Conservation (phyloP, 116 monocot genomes). For the Phalaenopsis hybrid region DNA sequence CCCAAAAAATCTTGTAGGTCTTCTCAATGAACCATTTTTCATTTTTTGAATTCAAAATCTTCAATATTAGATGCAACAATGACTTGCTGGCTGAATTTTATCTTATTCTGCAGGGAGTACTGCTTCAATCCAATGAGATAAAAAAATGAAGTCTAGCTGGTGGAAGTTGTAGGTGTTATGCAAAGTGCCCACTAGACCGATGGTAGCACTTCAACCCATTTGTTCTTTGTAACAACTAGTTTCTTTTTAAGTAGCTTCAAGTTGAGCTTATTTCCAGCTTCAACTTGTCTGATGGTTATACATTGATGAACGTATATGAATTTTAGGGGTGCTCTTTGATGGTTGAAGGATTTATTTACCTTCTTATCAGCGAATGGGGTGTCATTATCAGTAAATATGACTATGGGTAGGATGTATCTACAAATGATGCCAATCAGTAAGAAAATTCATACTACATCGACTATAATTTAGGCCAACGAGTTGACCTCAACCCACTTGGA, state of each 20-base stretch:
- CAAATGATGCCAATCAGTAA: neutral
- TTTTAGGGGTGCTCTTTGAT: no score
- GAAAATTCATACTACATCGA: neutral
- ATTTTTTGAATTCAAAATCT: neutral
- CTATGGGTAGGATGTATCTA: neutral
- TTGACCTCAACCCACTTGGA: neutral
- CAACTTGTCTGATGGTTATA: no score
- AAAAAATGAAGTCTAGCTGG: neutral
- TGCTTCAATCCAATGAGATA: neutral
- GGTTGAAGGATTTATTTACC: no score
- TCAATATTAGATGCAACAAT: neutral
- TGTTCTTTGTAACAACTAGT: no score
- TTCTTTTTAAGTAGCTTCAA: no score
- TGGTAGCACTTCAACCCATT: no score
- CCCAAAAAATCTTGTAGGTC: neutral
- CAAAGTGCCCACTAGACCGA: no score
- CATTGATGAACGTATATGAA: no score
- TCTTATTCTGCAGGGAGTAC: neutral
- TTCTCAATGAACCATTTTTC: neutral
- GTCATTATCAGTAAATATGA: neutral
- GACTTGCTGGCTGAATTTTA: neutral
- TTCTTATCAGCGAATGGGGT: neutral
- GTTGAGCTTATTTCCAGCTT: no score
- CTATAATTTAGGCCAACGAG: neutral
- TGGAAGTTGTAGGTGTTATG: no score